These are phyloP conservation scores for Asclepias syriaca DNA, from an alignment of 257 asterid species.

Conservation along the genomic window DNA sequence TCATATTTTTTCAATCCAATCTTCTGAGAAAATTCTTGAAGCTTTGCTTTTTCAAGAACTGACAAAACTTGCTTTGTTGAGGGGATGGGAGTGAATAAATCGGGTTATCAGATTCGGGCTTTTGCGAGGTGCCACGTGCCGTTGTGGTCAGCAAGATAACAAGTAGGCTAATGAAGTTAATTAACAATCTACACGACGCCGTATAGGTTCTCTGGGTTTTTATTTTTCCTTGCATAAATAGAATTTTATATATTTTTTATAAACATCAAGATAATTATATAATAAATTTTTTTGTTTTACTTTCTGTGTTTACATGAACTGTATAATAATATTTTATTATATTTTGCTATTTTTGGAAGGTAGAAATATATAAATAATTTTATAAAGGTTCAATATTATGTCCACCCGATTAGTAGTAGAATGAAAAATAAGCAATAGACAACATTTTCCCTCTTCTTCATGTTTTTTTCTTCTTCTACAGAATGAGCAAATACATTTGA, in stretches of 20 bases:
- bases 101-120: constrained; percentile 9
- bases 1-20: not conserved
- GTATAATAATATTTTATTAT: no score
- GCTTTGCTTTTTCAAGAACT: not conserved
- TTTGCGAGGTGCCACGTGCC: constrained; percentile 21
- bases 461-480: not conserved
- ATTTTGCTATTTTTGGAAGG: no score
- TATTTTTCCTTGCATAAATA: no score
- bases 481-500: not conserved
- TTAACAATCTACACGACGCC: not conserved
- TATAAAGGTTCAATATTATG: not conserved
- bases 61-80: not conserved
- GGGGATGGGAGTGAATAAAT: not conserved
- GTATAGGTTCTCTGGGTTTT: not conserved
- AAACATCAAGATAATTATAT: no score
- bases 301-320: no score
- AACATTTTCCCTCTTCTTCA: not conserved
- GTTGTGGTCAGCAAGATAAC: not conserved
- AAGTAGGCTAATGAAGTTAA: not conserved
- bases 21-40: not conserved
- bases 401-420: not conserved
- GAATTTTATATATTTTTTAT: no score
- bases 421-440: not conserved
- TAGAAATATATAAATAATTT: no score
- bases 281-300: no score